Percentiles rank a stretch among this genome's conserved stretches.
phyloP scores from a whole-genome alignment of 768 basidiomycete species.

The Clathrus columnatus region DNA sequence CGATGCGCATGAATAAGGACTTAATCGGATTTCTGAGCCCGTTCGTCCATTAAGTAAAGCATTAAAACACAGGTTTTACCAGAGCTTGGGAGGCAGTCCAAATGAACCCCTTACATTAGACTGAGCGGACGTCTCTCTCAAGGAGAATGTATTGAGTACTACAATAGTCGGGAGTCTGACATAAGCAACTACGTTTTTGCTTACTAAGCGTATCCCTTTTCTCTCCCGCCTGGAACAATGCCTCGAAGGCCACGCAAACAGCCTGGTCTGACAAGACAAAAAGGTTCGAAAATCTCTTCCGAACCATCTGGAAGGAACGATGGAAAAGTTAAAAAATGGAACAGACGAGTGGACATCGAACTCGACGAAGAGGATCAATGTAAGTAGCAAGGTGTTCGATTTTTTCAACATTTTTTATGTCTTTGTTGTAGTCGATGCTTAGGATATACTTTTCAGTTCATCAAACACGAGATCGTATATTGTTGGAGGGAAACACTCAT shows the following conservation, averaged over 20 bases:
- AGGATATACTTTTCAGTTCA: conserved; percentile 46
- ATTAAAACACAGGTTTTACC: no score
- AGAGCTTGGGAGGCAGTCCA: no score
- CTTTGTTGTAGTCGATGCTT: conserved; percentile 7
- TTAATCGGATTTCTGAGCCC: no score
- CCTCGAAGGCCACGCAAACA: conserved; percentile 10
- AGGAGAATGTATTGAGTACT: no score
- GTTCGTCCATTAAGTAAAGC: no score
- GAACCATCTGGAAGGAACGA: conserved; percentile 20
- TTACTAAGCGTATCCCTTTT: neutral
- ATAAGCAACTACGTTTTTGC: neutral
- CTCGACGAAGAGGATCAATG: conserved; percentile 76
- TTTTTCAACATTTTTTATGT: conserved; percentile 1
- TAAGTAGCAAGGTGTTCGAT: conserved; percentile 27
- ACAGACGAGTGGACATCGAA: conserved; percentile 57
- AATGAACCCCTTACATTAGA: no score
- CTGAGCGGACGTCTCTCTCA: no score
- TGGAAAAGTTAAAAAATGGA: conserved; percentile 55
- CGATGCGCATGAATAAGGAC: no score
- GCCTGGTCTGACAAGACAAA: neutral
- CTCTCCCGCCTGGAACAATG: conserved; percentile 2
- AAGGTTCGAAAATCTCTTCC: neutral
- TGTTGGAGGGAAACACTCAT: conserved; percentile 53
- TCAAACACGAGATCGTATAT: conserved; percentile 62
- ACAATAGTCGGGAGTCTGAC: neutral